Conservation (phyloP, 768 basidiomycete genomes). For the Mrakia frigida region DNA sequence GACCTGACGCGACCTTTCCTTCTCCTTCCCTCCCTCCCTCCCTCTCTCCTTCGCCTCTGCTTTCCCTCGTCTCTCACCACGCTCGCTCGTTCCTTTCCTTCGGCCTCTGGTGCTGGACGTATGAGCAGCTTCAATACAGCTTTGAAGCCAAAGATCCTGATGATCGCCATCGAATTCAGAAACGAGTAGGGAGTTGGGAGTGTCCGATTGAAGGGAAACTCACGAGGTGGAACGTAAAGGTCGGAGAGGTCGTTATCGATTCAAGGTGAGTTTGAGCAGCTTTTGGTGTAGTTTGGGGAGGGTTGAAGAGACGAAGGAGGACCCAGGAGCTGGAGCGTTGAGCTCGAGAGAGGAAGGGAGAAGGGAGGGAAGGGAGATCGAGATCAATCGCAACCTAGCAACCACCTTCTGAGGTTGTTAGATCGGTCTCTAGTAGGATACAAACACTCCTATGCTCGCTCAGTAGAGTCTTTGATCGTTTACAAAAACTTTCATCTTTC, state of each 20-base stretch:
- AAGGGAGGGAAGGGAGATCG: constrained; percentile 49
- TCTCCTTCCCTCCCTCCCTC: background rate
- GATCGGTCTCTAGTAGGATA: too few relatives aligned
- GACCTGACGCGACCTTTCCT: constrained; percentile 22
- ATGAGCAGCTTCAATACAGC: constrained; percentile 3
- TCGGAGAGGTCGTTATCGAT: constrained; percentile 33
- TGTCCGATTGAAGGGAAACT: constrained; percentile 74
- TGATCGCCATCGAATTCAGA: constrained; percentile 47
- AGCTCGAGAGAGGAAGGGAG: background rate
- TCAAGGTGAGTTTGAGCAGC: constrained; percentile 32
- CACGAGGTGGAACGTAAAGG: constrained; percentile 54
- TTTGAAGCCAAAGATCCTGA: constrained; percentile 40
- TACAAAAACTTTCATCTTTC: too few relatives aligned
- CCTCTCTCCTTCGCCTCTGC: background rate
- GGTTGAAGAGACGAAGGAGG: background rate
- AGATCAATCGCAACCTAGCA: constrained; percentile 39
- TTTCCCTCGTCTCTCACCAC: background rate
- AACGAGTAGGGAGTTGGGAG: constrained; percentile 87
- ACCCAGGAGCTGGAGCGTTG: background rate
- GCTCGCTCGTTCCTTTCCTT: too few relatives aligned
- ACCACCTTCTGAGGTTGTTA: background rate
- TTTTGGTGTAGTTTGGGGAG: background rate
- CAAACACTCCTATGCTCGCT: too few relatives aligned
- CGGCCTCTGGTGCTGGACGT: background rate
- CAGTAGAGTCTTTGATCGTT: background rate